Evolutionary conservation across 192 early-diverging fungal genomes (phyloP).

Genomic region (Coemansia sp.): DNA sequence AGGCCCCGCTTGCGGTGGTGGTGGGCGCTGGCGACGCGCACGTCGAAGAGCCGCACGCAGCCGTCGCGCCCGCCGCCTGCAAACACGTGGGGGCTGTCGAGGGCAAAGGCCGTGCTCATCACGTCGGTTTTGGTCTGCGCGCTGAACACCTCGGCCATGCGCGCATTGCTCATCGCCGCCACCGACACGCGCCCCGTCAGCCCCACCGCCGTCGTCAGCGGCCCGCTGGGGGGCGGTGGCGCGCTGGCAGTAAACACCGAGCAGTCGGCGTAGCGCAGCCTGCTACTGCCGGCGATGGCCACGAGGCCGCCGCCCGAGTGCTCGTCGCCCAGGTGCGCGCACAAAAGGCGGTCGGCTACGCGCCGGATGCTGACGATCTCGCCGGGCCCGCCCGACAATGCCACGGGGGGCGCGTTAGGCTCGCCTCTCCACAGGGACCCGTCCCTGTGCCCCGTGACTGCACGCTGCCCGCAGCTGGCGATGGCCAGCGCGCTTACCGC

Average conservation of each 20-base stretch:
- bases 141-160: slow-evolving; percentile 6
- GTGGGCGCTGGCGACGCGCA: slow-evolving; percentile 5
- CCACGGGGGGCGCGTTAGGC: neutral
- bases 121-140: slow-evolving; percentile 28
- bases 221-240: neutral
- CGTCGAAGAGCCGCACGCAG: slow-evolving; percentile 34
- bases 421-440: slow-evolving; percentile 1
- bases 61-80: slow-evolving; percentile 45
- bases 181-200: neutral
- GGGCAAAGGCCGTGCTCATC: slow-evolving; percentile 25
- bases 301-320: slow-evolving; percentile 11
- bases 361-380: slow-evolving; percentile 18
- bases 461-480: neutral
- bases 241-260: slow-evolving; percentile 15
- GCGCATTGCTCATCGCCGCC: neutral
- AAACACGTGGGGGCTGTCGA: slow-evolving; percentile 11
- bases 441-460: neutral
- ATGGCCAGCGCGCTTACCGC: slow-evolving; percentile 9
- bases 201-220: slow-evolving; percentile 1
- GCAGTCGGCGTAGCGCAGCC: neutral
- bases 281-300: slow-evolving; percentile 2
- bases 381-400: slow-evolving; percentile 1
- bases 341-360: slow-evolving; percentile 9
- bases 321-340: slow-evolving; percentile 21
- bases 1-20: slow-evolving; percentile 21